These are phyloP conservation scores for Xylariales sp. DNA, from an alignment of 2,329 filamentous ascomycete genomes.

Conservation along the genomic window DNA sequence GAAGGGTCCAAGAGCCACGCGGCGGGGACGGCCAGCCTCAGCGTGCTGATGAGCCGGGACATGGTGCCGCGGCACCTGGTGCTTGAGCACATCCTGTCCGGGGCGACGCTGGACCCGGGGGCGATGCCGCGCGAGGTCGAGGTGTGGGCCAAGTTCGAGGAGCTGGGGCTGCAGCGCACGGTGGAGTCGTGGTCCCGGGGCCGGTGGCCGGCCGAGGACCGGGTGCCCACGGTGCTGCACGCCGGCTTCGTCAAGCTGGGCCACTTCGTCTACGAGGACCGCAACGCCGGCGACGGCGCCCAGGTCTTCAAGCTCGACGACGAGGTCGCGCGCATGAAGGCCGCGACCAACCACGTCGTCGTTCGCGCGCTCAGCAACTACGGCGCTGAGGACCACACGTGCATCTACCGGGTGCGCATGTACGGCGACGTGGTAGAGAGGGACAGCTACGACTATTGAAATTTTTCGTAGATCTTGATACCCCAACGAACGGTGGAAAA, in stretches of 20 bases:
- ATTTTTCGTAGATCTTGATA: no score
- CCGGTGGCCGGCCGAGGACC: conserved; percentile 31
- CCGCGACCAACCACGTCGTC: conserved; percentile 46
- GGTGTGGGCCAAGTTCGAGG: conserved; percentile 58
- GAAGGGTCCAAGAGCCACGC: conserved; percentile 36
- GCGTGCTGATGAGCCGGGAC: conserved; percentile 52
- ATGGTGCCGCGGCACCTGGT: conserved; percentile 67
- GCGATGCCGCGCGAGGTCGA: conserved; percentile 66
- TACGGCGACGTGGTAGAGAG: conserved; percentile 40
- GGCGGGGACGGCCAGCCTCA: conserved; percentile 56
- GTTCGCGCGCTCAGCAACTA: conserved; percentile 56
- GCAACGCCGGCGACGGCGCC: conserved; percentile 34
- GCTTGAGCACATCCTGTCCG: conserved; percentile 65
- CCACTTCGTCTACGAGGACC: conserved; percentile 48
- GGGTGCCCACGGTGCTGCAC: conserved; percentile 22
- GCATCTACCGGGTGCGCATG: conserved; percentile 60
- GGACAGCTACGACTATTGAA: conserved; percentile 1
- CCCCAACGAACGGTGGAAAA: not conserved
- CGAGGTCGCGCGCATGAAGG: conserved; percentile 42
- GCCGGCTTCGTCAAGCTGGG: conserved; percentile 50
- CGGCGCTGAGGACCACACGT: conserved; percentile 58
- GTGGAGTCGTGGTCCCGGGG: conserved; percentile 37
- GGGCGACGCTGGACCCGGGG: conserved; percentile 56
- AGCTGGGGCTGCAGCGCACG: conserved; percentile 34
- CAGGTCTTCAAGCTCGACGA: conserved; percentile 51